Evolutionary conservation across 2,329 filamentous ascomycete genomes (phyloP).

Genomic region (Venturia effusa): DNA sequence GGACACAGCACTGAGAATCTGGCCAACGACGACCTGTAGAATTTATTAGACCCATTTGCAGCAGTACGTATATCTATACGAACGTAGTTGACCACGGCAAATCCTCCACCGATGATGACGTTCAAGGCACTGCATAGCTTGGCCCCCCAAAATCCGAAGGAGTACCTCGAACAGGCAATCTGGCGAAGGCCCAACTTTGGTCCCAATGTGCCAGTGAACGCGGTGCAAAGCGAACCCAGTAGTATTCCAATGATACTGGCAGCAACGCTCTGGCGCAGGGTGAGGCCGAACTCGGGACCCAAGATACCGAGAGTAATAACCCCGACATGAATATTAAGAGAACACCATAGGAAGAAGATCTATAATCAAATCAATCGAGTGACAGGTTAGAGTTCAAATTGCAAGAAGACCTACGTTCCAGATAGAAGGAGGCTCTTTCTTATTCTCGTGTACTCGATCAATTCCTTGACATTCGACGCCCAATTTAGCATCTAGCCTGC

Average conservation of each 20-base stretch:
- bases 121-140: conserved; percentile 38
- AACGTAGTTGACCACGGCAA: conserved; percentile 29
- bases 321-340: conserved; percentile 31
- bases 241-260: conserved; percentile 31
- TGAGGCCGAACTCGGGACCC: conserved; percentile 38
- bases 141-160: conserved; percentile 41
- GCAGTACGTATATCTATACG: not conserved
- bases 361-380: not conserved
- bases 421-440: conserved; percentile 31
- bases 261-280: conserved; percentile 32
- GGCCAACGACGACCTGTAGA: conserved; percentile 26
- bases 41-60: not conserved
- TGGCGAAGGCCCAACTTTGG: conserved; percentile 33
- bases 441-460: conserved; percentile 35
- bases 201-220: conserved; percentile 32
- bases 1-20: conserved; percentile 30
- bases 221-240: conserved; percentile 30
- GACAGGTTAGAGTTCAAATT: not conserved
- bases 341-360: conserved; percentile 35
- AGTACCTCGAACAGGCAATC: conserved; percentile 34
- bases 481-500: conserved; percentile 31
- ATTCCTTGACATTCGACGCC: conserved; percentile 39
- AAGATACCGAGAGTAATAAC: conserved; percentile 25
- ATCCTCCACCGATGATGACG: conserved; percentile 35
- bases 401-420: conserved; percentile 17